phyloP scores from a whole-genome alignment of 176 grass and related monocot genomes.

The Phragmites australis region DNA sequence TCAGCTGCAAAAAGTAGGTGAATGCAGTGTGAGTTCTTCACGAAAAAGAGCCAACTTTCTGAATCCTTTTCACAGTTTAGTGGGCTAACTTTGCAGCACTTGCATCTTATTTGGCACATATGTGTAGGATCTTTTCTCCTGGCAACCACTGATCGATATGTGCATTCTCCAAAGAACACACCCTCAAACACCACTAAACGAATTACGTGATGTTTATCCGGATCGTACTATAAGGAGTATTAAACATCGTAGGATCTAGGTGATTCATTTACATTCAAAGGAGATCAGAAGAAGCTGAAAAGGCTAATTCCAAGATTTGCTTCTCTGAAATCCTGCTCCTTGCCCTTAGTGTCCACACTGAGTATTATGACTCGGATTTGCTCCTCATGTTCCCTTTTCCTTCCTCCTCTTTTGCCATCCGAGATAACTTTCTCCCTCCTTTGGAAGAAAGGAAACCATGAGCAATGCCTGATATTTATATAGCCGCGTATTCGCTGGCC shows the following conservation, averaged over 20 bases:
- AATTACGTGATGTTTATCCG: neutral
- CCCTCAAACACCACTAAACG: neutral
- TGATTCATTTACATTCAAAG: neutral
- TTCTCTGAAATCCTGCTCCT: constrained; percentile 14
- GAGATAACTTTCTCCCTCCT: constrained; percentile 12
- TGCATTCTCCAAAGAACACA: neutral
- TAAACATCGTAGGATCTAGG: neutral
- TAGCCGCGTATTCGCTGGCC: neutral
- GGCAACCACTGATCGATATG: constrained; percentile 8
- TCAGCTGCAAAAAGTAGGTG: constrained; percentile 13
- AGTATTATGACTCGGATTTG: constrained; percentile 11
- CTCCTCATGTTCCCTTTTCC: neutral
- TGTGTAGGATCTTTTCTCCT: neutral
- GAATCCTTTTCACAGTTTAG: constrained; percentile 7
- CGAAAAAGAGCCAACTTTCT: constrained; percentile 1
- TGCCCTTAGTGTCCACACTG: neutral
- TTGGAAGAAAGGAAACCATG: constrained; percentile 3
- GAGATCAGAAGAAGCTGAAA: neutral
- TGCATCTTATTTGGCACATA: neutral
- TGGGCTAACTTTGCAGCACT: constrained; percentile 10
- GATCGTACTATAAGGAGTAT: neutral
- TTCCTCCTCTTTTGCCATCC: constrained; percentile 18
- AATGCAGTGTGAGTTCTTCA: neutral
- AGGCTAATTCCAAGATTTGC: neutral
- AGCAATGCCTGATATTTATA: constrained; percentile 18